Percentiles rank a stretch among this genome's conserved stretches.
Evolutionary conservation across 2,329 filamentous ascomycete species (phyloP).

Genomic region (Lachnellula suecica): DNA sequence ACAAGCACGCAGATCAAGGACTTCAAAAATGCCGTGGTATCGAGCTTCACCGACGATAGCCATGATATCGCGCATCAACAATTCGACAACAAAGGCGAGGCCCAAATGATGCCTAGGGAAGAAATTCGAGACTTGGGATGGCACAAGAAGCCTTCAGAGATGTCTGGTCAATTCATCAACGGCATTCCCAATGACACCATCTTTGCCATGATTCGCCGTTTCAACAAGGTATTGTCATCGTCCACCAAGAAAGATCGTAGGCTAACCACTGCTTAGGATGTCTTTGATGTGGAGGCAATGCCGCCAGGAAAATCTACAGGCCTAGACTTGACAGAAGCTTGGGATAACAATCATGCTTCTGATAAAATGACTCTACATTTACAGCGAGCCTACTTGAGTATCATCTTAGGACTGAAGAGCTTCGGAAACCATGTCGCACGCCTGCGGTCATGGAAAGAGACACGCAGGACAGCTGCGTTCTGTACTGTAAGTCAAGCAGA

Average conservation of each 20-base stretch:
- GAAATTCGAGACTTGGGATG: not conserved
- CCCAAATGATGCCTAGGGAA: not conserved
- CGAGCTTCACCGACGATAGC: not conserved
- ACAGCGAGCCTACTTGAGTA: conserved; percentile 79
- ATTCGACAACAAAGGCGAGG: not conserved
- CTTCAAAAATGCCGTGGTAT: not conserved
- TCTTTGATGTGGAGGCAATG: conserved; percentile 8
- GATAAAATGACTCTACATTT: conserved; percentile 78
- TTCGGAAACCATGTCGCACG: conserved; percentile 73
- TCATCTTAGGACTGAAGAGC: conserved; percentile 65
- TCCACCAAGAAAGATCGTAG: not conserved
- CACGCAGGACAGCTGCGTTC: conserved; percentile 65
- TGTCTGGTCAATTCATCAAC: not conserved
- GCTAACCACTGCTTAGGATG: not conserved
- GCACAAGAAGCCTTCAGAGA: not conserved
- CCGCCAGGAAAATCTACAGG: conserved; percentile 52
- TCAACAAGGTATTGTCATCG: not conserved
- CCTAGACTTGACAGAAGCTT: conserved; percentile 77
- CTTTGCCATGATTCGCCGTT: not conserved
- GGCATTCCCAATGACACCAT: not conserved
- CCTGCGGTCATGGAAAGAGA: conserved; percentile 78
- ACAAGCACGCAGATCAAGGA: no score
- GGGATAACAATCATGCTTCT: conserved; percentile 81
- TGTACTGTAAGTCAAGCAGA: not conserved
- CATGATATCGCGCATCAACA: not conserved